A percentile compares a stretch with the other conserved stretches of the same genome.
Evolutionary conservation across 352 stramenopile species (phyloP).

Genomic region (Globisporangium polare): DNA sequence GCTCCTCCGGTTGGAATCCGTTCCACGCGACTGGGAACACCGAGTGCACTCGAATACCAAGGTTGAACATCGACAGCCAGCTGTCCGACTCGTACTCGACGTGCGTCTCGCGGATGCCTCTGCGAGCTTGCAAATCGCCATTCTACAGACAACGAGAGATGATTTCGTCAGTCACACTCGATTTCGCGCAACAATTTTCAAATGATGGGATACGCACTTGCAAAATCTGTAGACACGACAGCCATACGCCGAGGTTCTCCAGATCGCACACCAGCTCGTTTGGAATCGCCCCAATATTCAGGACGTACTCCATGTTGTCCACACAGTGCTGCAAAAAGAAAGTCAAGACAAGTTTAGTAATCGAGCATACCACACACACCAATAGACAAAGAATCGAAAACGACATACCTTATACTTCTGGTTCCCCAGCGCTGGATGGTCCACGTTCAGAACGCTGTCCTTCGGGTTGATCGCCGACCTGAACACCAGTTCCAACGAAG

Average conservation of each 20-base stretch:
- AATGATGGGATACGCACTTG: slow-evolving; percentile 33
- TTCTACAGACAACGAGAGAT: slow-evolving; percentile 31
- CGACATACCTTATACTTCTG: slow-evolving; percentile 84
- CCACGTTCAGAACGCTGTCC: slow-evolving; percentile 44
- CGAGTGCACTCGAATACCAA: slow-evolving; percentile 83
- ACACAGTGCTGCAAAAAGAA: slow-evolving; percentile 61
- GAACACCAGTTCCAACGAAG: slow-evolving; percentile 61
- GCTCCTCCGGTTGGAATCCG: slow-evolving; percentile 41
- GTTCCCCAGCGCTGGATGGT: slow-evolving; percentile 73
- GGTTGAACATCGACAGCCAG: slow-evolving; percentile 88
- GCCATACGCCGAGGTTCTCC: slow-evolving; percentile 67
- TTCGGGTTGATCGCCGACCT: slow-evolving; percentile 44
- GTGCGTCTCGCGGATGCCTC: slow-evolving; percentile 68
- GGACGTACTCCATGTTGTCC: slow-evolving; percentile 85
- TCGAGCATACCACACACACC: neutral
- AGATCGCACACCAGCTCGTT: slow-evolving; percentile 74
- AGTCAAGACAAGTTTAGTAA: slow-evolving; percentile 6
- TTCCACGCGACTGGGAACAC: slow-evolving; percentile 80
- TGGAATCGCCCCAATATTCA: slow-evolving; percentile 73
- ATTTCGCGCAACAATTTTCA: neutral
- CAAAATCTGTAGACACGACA: slow-evolving; percentile 60
- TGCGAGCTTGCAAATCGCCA: slow-evolving; percentile 65
- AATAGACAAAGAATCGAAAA: neutral
- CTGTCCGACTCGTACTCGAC: slow-evolving; percentile 88
- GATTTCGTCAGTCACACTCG: neutral